Base-by-base conservation (phyloP, 805 yeast genomes). In the Lachancea lanzarotensis region DNA sequence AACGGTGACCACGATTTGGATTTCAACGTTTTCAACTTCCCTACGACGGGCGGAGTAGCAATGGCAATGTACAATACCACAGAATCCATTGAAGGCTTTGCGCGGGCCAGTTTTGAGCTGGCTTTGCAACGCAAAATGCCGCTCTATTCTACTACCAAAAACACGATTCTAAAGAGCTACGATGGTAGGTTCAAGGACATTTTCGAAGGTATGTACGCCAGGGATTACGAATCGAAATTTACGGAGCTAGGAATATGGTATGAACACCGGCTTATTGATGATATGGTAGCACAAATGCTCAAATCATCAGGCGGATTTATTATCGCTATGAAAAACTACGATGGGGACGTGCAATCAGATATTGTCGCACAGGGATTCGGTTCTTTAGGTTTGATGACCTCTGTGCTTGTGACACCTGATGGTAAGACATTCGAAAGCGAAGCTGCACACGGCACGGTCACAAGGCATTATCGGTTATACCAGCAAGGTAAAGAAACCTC, bases 381-480 rank as follows among this genome's bases (percentile, higher is more conserved):
- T 32, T 90, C 97, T 16, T 75, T 91, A 54, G 98, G 98, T 35
- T 76, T 91, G 56, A 91, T 91, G 98, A 89, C 98, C 27, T 91
- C 98, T 2, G 95, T 88, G n/a, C 77, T 91, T 56, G 79, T 89
- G 62, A 81, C 97, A n/a, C 95, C 97, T 41, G 97, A 91, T 67
- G 97, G 97, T 20, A 86, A 85, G 72, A 82, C 96, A 12, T 90
- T 87, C 66, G 97, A 91, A 73, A 73, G 89, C 45, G 98, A 91
- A 74, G 98, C 98, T 48, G 98, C 98, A n/a, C 98, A 91, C 66
- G 98, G 98, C 46, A 91, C 98, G 12, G 98, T 91, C 56, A 91
- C 97, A 38, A 85, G 98, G 72, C 98, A 91, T 68, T 91, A 76
- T 73, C 84, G 97, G 73, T 93, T 83, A 70, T 88, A 87, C 69